Evolutionary conservation across 257 asterid species (phyloP), one percentile per base, ranked within the genome.

Genomic region (Solanum pennellii): DNA sequence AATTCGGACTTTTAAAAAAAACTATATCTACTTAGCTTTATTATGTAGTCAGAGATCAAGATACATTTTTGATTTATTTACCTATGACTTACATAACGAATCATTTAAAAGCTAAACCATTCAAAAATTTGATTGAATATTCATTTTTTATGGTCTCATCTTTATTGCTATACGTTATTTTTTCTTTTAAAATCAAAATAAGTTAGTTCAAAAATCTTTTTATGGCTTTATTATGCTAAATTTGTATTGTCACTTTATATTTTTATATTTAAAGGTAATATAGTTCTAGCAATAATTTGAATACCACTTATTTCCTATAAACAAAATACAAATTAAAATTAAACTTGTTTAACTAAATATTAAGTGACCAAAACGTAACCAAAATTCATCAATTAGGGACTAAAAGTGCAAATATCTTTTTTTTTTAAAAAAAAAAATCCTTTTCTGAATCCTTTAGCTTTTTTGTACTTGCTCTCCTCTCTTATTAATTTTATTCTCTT

Each of bases 401-500:
- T 52, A 52, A 52, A 52, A 52, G 62, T 52, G 62, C n/a, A 31
- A 31, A 31, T 71, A 31, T 7, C n/a, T 13, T 6, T 3, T 29
- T 15, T 11, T 29, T 29, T 52, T 0, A 0, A 5, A 49, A 49
- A 49, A 16, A 52, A 52, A 6, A 16, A 0, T 35, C n/a, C 29
- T 35, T 80, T 79, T 74, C 52, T 39, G 52, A 79, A 27, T 45
- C 13, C 16, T 79, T 79, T 27, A 14, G 27, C 66, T 69, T 80
- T 79, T 79, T 44, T 45, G 84, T 45, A 45, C 62, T 5, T 45
- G 35, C 41, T 44, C 25, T 79, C 41, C 16, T 27, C 41, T 79
- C 27, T 79, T 27, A 9, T 42, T n/a, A 44, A n/a, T 7, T 45
- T 25, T 79, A 25, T 75, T 42, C 12, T 44, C 25, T 25, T 25